Evolutionary conservation across 1,284 basidiomycete species (phyloP), one percentile per base, ranked within the genome.

Genomic region (Boletus chippewaensis): DNA sequence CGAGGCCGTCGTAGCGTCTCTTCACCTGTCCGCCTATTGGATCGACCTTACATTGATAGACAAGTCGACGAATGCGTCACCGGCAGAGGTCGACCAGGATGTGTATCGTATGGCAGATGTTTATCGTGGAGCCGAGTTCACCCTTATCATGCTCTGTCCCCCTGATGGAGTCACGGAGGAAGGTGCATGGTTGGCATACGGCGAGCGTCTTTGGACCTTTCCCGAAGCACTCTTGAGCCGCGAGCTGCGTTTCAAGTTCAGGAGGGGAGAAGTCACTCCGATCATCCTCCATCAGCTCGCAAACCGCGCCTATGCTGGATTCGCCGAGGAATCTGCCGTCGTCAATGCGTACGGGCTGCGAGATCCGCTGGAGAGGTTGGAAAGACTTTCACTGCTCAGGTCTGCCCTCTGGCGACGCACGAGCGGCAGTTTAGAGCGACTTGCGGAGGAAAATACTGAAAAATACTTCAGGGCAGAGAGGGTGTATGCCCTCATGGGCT

Each of bases 61-160:
- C 18, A 9, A 5, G 31, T 4, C 15, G 11, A 0, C 31, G 5
- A 12, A 11, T n/a, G 26, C 10, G 8, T 10, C 42, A 12, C 41
- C 35, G 2, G 34, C 51, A 10, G 55, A 57, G 26, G 22, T 54
- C 31, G 53, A 55, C 48, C 26, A 53, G 16, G 63, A 66, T 40
- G 11, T 67, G 4, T 63, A 62, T 54, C 58, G 60, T 26, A 66
- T 66, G 62, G 58, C 61, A 1, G 61, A 63, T 15, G 52, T 67
- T n/a, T 63, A 64, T n/a, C 56, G 53, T 18, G 31, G 53, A 0
- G 62, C 62, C 9, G 42, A 61, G 24, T 64, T 66, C 47, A 67
- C 60, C 1, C 58, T 67, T 6, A 63, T 66, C 40, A 45, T 66
- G 41, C 47, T 64, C 29, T 32, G 0, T 20, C 51, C 59, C 4